Conservation (phyloP, 805 yeast genomes). For the Cyberlindnera veronae region DNA sequence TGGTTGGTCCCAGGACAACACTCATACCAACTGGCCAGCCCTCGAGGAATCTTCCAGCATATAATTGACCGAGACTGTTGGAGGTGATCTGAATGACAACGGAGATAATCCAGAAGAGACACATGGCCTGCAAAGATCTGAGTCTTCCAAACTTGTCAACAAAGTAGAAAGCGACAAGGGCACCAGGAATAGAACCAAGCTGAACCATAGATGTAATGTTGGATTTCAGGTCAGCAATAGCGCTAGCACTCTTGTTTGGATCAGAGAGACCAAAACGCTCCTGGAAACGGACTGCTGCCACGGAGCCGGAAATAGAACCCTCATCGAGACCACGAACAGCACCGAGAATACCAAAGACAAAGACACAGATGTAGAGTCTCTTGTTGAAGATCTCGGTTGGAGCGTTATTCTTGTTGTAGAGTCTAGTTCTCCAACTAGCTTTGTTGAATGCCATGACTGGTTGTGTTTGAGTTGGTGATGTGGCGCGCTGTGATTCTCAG, state of each 20-base stretch:
- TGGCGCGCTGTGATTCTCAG: no score
- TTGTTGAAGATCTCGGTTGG: conserved; percentile 46
- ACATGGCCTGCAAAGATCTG: conserved; percentile 41
- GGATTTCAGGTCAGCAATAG: conserved; percentile 43
- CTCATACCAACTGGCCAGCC: conserved; percentile 54
- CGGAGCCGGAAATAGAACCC: conserved; percentile 45
- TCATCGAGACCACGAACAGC: conserved; percentile 57
- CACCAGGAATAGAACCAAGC: conserved; percentile 51
- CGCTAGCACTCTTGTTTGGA: conserved; percentile 29
- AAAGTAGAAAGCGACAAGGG: conserved; percentile 42
- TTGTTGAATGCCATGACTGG: background rate
- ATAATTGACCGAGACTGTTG: conserved; percentile 43
- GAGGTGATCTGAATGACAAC: conserved; percentile 47
- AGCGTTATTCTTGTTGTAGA: conserved; percentile 17
- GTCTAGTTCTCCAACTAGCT: conserved; percentile 3
- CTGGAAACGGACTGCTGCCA: conserved; percentile 41
- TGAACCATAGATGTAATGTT: conserved; percentile 58
- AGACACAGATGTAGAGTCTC: conserved; percentile 40
- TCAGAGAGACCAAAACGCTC: conserved; percentile 42
- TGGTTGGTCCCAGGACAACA: conserved; percentile 52
- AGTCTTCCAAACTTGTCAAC: conserved; percentile 50
- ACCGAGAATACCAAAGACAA: conserved; percentile 53
- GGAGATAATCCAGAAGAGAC: conserved; percentile 41
- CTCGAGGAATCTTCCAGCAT: conserved; percentile 52
- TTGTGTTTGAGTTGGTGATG: no score